These are phyloP conservation scores for Elsinoe fawcettii DNA, from an alignment of 2,329 filamentous ascomycete genomes.

Conservation along the genomic window DNA sequence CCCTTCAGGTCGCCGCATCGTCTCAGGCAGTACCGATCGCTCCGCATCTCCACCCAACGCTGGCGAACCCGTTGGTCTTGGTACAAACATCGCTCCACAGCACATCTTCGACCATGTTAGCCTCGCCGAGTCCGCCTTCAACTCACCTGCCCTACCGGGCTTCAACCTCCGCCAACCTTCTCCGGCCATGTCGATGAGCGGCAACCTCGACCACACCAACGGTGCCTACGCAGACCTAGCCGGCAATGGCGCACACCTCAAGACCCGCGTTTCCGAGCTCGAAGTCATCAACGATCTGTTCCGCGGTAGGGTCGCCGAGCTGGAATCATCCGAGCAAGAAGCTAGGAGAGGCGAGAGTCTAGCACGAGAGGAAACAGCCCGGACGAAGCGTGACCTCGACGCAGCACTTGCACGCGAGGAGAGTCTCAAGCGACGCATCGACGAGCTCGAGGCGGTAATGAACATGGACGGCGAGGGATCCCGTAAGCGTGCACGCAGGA, in stretches of 20 bases:
- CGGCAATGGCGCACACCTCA: slow-evolving; percentile 75
- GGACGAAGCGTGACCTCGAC: slow-evolving; percentile 56
- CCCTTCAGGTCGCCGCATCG: slow-evolving; percentile 54
- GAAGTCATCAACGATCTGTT: slow-evolving; percentile 82
- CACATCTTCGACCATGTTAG: slow-evolving; percentile 67
- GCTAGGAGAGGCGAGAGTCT: slow-evolving; percentile 55
- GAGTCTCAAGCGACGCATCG: slow-evolving; percentile 71
- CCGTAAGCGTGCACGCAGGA: slow-evolving; percentile 18
- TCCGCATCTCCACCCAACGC: slow-evolving; percentile 70
- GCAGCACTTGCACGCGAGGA: slow-evolving; percentile 73
- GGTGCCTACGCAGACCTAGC: slow-evolving; percentile 69
- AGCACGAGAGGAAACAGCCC: slow-evolving; percentile 49
- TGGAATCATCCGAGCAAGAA: slow-evolving; percentile 67
- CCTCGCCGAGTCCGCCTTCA: slow-evolving; percentile 62
- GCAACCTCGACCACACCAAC: slow-evolving; percentile 60
- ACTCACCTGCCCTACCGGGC: slow-evolving; percentile 43
- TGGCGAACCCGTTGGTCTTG: slow-evolving; percentile 65
- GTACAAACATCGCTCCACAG: slow-evolving; percentile 61
- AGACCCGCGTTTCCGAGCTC: slow-evolving; percentile 88
- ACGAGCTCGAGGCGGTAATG: slow-evolving; percentile 55
- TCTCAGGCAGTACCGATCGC: slow-evolving; percentile 65
- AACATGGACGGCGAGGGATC: slow-evolving; percentile 10
- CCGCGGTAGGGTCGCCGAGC: slow-evolving; percentile 58
- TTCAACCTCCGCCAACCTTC: slow-evolving; percentile 47
- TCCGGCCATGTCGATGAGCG: slow-evolving; percentile 51